Evolutionary conservation across 1,139 yeast species (phyloP).

Genomic region (Diutina rugosa): DNA sequence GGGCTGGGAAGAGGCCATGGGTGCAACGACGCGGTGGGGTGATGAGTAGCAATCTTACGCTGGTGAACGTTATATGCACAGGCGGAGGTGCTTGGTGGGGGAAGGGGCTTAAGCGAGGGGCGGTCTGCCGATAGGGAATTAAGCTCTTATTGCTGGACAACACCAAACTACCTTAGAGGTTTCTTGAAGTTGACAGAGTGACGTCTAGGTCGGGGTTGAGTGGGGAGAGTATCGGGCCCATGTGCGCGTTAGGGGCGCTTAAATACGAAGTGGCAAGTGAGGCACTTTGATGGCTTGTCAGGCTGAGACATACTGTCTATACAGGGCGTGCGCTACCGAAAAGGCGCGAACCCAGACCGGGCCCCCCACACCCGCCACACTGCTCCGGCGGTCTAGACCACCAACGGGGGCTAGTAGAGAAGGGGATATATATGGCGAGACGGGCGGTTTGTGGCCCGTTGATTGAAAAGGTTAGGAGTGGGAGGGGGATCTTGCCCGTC

Average conservation of each 20-base stretch:
- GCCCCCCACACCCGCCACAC: too few relatives aligned
- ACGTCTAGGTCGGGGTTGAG: too few relatives aligned
- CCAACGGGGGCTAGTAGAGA: too few relatives aligned
- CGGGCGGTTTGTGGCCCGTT: too few relatives aligned
- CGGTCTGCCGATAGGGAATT: too few relatives aligned
- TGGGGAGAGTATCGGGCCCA: background rate
- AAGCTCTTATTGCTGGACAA: too few relatives aligned
- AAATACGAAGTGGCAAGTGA: background rate
- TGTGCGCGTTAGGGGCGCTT: background rate
- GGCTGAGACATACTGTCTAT: background rate
- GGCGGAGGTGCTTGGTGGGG: too few relatives aligned
- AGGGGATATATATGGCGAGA: too few relatives aligned
- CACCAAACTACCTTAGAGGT: too few relatives aligned
- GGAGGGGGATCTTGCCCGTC: too few relatives aligned
- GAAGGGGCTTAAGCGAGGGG: background rate
- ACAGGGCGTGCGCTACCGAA: background rate
- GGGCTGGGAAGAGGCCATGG: background rate
- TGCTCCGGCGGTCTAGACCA: background rate
- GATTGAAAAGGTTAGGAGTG: too few relatives aligned
- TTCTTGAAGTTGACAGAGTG: too few relatives aligned
- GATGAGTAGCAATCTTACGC: background rate
- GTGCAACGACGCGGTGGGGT: background rate
- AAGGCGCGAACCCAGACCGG: background rate
- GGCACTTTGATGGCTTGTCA: background rate
- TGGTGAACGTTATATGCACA: background rate